Base-by-base conservation (phyloP, 108 stramenopile species). In the Cylindrotheca closterium region DNA sequence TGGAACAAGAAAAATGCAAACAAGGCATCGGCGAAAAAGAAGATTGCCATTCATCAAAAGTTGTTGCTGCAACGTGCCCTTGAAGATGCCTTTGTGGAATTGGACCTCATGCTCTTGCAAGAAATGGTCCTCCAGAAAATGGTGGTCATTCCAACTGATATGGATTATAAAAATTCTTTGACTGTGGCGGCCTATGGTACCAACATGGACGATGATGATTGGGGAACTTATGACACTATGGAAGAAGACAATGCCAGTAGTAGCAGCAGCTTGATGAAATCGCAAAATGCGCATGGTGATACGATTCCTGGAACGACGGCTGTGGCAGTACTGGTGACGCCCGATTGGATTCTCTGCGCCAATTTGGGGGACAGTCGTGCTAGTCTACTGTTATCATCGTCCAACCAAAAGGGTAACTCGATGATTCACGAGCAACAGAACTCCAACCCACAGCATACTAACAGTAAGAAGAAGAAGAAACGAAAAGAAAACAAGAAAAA, bases 361-460 rank as follows among this genome's bases (percentile, higher is more conserved):
- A 99, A 99, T 73, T 87, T 91, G 12, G 98, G 98, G 45, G 98
- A 99, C 75, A 91, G 91, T 32, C 85, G 98, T 25, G 75, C 93
- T 30, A 42, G 7, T 42, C 37, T 42, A 15, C 10, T 15, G 7
- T 10, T 75, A 93, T 23, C 77, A 81, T 49, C 24, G 31, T 10
- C 37, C 15, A 42, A 7, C 15, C 10, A 7, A 10, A 15, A 7
- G 7, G 37, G 12, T 24, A 30, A 21, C 25, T 29, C 5, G 7
- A 8, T 18, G 24, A 17, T 12, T 3, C 27, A 4, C 5, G 30
- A 25, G 26, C 7, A 7, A 8, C 21, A 5, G 7, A n/a, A 5
- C 18, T 7, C 21, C n/a, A 24, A 7, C 18, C 5, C 51, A 8
- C 12, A 7, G 7, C 12, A 8, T 25, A 25, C 51, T 8, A 18